Conservation (phyloP, 2,329 filamentous ascomycete species). For the Ophiognomonia clavigignenti-juglandacearum region DNA sequence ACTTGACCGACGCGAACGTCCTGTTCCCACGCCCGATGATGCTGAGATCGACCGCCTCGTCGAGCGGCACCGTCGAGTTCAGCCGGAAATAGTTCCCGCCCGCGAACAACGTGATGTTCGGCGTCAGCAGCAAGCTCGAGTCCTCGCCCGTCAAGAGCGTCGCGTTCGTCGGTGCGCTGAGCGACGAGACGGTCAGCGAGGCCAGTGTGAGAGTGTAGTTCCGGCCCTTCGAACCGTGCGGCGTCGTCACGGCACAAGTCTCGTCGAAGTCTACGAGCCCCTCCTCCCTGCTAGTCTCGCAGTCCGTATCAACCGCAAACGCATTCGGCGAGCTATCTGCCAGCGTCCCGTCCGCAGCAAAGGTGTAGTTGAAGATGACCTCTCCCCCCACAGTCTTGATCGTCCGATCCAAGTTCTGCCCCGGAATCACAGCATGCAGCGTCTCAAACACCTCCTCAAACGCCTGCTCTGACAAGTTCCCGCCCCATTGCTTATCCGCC, state of each 20-base stretch:
- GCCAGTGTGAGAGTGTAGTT: constrained; percentile 50
- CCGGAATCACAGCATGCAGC: constrained; percentile 37
- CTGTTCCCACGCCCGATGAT: constrained; percentile 26
- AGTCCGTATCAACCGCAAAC: constrained; percentile 36
- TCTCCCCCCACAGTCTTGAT: constrained; percentile 31
- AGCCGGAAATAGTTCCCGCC: constrained; percentile 31
- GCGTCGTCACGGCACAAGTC: constrained; percentile 39
- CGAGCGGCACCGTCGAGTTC: constrained; percentile 27
- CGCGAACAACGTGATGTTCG: constrained; percentile 30
- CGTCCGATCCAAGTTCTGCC: constrained; percentile 43
- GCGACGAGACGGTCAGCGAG: constrained; percentile 26
- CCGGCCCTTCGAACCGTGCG: constrained; percentile 48
- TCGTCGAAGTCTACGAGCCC: constrained; percentile 27
- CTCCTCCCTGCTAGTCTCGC: constrained; percentile 23
- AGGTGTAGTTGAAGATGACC: constrained; percentile 31
- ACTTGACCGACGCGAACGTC: constrained; percentile 25
- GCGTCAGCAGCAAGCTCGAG: constrained; percentile 37
- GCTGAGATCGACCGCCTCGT: constrained; percentile 25
- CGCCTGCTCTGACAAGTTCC: constrained; percentile 35
- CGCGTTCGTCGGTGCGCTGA: constrained; percentile 28
- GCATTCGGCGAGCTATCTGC: constrained; percentile 33
- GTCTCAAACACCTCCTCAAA: constrained; percentile 32
- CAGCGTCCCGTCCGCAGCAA: constrained; percentile 21
- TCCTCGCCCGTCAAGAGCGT: constrained; percentile 37
- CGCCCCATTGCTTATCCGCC: constrained; percentile 50